Conservation (phyloP, 116 monocot species). For the Dioscorea cayenensis region DNA sequence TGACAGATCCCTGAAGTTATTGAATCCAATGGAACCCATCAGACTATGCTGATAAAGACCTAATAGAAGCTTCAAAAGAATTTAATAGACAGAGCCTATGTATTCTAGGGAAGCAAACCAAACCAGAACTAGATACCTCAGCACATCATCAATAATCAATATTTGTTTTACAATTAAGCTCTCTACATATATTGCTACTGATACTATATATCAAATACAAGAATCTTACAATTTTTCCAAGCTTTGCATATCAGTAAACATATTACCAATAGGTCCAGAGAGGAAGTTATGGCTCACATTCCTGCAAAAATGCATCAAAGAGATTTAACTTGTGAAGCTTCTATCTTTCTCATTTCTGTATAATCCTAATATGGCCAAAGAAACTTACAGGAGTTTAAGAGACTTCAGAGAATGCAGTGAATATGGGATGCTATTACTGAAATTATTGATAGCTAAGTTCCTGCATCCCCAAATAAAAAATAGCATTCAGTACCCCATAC, state of each 20-base stretch:
- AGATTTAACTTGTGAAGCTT: not conserved
- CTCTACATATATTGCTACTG: too few relatives aligned
- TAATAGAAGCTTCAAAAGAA: not conserved
- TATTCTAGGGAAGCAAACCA: not conserved
- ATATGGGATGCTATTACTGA: conserved; percentile 31
- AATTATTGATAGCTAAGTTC: conserved; percentile 37
- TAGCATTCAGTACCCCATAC: not conserved
- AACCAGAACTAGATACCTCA: not conserved
- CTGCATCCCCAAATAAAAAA: conserved; percentile 21
- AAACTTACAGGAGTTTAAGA: conserved; percentile 44
- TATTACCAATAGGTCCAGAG: conserved; percentile 41
- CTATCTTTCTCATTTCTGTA: not conserved
- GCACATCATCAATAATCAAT: not conserved
- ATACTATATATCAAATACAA: not conserved
- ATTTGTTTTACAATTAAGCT: not conserved
- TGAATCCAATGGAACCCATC: not conserved
- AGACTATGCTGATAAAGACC: not conserved
- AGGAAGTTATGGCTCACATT: conserved; percentile 57
- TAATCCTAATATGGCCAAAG: not conserved
- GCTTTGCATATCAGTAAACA: conserved; percentile 40
- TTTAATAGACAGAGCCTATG: not conserved
- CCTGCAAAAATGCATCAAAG: conserved; percentile 15
- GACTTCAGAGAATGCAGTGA: conserved; percentile 32
- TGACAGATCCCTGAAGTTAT: conserved; percentile 54
- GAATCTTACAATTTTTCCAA: conserved; percentile 38